Percentiles rank a stretch among this genome's conserved stretches.
phyloP scores from a whole-genome alignment of 1,139 yeast genomes.

The Hanseniaspora gamundiae region DNA sequence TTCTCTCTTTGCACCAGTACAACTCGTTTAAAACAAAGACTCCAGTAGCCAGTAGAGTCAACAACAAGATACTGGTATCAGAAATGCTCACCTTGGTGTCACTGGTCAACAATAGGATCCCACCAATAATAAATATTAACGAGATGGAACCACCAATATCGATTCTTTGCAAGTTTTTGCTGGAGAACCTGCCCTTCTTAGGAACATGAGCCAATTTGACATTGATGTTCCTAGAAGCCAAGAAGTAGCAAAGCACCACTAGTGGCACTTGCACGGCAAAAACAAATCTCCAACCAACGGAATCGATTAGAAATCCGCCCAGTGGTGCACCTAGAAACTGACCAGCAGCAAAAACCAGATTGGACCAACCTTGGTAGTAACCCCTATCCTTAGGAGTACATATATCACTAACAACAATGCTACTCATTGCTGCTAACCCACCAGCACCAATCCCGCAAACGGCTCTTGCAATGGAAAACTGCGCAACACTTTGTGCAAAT shows the following conservation, averaged over 20 bases:
- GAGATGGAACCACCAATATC: constrained; percentile 66
- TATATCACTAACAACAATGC: constrained; percentile 37
- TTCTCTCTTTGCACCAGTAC: constrained; percentile 21
- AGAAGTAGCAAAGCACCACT: constrained; percentile 33
- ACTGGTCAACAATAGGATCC: constrained; percentile 33
- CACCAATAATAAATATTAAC: constrained; percentile 43
- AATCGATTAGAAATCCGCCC: constrained; percentile 62
- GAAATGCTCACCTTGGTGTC: constrained; percentile 7
- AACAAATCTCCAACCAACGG: constrained; percentile 70
- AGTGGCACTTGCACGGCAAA: constrained; percentile 55
- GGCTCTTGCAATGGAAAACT: constrained; percentile 36
- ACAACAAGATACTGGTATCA: not conserved
- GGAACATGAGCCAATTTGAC: constrained; percentile 25
- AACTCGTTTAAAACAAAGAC: constrained; percentile 19
- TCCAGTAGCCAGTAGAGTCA: constrained; percentile 13
- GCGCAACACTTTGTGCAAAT: constrained; percentile 30
- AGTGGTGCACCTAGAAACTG: constrained; percentile 60
- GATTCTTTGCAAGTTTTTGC: constrained; percentile 43
- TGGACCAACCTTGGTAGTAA: constrained; percentile 43
- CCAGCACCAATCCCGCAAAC: constrained; percentile 43
- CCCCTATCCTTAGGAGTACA: constrained; percentile 39
- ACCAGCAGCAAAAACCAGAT: constrained; percentile 51
- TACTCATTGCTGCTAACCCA: constrained; percentile 35
- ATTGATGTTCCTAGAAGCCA: constrained; percentile 20
- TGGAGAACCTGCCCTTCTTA: constrained; percentile 26